Base-by-base conservation (phyloP, 2,329 filamentous ascomycete genomes). In the Neurospora sp. region DNA sequence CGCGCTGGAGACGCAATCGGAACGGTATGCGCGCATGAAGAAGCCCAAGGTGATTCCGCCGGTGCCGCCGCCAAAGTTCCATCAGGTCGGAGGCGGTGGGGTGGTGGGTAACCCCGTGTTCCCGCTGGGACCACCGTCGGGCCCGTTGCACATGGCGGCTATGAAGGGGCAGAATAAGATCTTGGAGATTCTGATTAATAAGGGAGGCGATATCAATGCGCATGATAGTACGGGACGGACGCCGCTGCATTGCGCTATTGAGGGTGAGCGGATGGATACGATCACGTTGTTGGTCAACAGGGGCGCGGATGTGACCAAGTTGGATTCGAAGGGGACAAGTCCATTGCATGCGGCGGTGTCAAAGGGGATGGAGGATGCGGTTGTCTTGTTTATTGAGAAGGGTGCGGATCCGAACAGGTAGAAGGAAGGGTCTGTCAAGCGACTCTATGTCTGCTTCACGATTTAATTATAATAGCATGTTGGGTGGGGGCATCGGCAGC, bases 331-430 rank as follows among this genome's bases (percentile, higher is more conserved):
- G 62, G 73, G 73, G 4, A 36, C 70, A 28, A 75, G 73, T 38
- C 66, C 69, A 38, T 28, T 75, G 33, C 69, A 70, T 15, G 52
- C 72, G 68, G 73, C 74, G 3, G 72, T 75, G 9, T 73, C 73
- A 19, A 75, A 71, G 70, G 73, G 71, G 11, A 46, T 73, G 69
- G 74, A 75, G 66, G 73, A 75, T 43, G 74, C 72, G 0, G 73
- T 75, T 0, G 67, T 73, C 1, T 19, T 73, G 70, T 69, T 75
- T 10, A 75, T 75, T 36, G 74, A 75, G 62, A 68, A 69, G 3
- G 74, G 74, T 0, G 73, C 73, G 43, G 74, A 75, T 40, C 73
- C 72, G 3, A 75, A 75, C 2, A 38, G 40, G 33, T 39, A 23
- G 23, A 28, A 28, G 23, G 23, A 2, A 28, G 23, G 23, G 23